Evolutionary conservation across 139 green algal genomes (phyloP).

Genomic region (Mychonastes homosphaera): DNA sequence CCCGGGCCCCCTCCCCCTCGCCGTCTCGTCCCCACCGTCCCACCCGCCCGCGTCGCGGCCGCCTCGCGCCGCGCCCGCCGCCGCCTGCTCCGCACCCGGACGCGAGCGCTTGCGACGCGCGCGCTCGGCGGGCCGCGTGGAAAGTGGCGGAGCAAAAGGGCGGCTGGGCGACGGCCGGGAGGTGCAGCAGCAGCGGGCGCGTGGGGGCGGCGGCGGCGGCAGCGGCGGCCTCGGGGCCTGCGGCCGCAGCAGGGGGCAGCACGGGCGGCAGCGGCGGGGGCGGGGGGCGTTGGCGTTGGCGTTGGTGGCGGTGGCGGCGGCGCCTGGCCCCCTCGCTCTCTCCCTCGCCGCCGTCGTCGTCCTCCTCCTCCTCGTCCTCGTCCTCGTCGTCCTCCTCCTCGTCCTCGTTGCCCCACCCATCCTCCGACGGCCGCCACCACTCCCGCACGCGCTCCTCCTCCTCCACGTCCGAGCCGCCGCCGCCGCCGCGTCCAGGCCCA

Average conservation of each 20-base stretch:
- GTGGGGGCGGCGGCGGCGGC: neutral
- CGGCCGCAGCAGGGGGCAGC: no score
- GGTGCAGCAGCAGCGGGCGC: neutral
- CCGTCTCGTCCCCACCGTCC: neutral
- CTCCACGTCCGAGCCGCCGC: no score
- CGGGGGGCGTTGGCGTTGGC: no score
- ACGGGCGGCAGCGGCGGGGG: no score
- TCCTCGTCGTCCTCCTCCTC: neutral
- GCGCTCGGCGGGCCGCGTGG: no score
- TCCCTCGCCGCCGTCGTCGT: neutral
- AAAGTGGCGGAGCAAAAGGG: no score
- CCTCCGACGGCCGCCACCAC: no score
- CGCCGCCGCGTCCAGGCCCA: neutral
- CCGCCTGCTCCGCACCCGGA: neutral
- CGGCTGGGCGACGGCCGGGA: no score
- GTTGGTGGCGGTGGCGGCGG: neutral
- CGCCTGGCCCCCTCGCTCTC: neutral
- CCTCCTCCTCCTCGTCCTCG: neutral
- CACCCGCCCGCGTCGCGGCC: no score
- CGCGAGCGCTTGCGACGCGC: no score
- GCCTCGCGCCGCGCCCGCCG: no score
- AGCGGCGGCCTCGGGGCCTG: neutral
- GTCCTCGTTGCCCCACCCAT: conserved; percentile 3
- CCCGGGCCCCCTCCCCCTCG: neutral
- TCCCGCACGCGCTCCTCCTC: no score